A percentile compares a stretch with the other conserved stretches of the same genome.
These are phyloP conservation scores for Brassica incana DNA, from an alignment of 345 rosid species.

Conservation along the genomic window DNA sequence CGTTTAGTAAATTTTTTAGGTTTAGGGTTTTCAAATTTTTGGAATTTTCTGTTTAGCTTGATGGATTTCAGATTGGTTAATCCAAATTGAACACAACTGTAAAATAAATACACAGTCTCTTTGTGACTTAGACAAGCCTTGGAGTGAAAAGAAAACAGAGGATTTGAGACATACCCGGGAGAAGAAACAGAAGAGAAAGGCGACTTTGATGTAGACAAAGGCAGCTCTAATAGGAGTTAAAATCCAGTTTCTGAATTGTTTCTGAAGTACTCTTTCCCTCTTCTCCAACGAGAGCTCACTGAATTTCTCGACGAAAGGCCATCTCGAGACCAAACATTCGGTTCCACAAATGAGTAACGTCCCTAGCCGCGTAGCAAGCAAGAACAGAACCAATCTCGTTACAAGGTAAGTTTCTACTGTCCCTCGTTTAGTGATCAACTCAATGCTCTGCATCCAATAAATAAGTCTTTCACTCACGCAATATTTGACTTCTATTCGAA, in stretches of 20 bases:
- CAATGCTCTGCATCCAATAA: slow-evolving; percentile 32
- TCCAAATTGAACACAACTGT: background rate
- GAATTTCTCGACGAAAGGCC: slow-evolving; percentile 60
- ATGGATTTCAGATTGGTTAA: background rate
- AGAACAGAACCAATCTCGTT: slow-evolving; percentile 47
- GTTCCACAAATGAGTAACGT: slow-evolving; percentile 67
- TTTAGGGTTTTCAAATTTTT: background rate
- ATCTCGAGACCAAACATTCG: slow-evolving; percentile 43
- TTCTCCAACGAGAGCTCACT: slow-evolving; percentile 47
- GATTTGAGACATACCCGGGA: slow-evolving; percentile 47
- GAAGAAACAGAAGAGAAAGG: slow-evolving; percentile 54
- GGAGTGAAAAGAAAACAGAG: background rate
- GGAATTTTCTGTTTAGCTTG: background rate
- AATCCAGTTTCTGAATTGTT: slow-evolving; percentile 45
- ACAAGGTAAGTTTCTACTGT: slow-evolving; percentile 24
- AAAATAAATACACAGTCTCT: background rate
- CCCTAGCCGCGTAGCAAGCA: slow-evolving; percentile 69
- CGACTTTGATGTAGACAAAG: slow-evolving; percentile 45
- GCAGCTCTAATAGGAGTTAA: slow-evolving; percentile 58
- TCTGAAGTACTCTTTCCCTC: slow-evolving; percentile 62
- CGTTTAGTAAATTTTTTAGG: background rate
- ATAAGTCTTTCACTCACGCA: no score
- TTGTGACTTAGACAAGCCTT: background rate
- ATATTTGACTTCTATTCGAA: background rate
- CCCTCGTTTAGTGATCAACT: slow-evolving; percentile 29